phyloP scores from a whole-genome alignment of 2,329 filamentous ascomycete species.

The Capronia epimyces region DNA sequence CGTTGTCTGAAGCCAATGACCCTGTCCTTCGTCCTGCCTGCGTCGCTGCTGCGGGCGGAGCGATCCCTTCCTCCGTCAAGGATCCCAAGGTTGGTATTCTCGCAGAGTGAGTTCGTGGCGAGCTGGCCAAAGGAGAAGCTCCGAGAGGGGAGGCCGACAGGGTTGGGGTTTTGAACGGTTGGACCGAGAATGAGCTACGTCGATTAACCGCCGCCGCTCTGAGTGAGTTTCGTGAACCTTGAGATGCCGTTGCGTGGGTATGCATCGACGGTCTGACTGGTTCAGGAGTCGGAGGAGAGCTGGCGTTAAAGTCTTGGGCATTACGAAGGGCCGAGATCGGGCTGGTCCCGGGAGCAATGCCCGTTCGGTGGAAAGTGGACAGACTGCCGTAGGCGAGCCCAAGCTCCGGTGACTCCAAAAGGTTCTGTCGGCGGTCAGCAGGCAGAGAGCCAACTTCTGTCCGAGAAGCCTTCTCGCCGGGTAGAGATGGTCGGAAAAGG shows the following conservation, averaged over 20 bases:
- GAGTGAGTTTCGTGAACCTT: constrained; percentile 47
- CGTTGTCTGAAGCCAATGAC: constrained; percentile 57
- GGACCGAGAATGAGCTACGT: constrained; percentile 80
- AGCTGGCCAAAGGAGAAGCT: constrained; percentile 46
- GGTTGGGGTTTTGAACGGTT: constrained; percentile 93
- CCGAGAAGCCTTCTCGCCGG: constrained; percentile 43
- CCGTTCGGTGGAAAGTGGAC: constrained; percentile 79
- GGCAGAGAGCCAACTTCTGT: constrained; percentile 65
- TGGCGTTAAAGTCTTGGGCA: constrained; percentile 51
- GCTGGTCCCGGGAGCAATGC: constrained; percentile 69
- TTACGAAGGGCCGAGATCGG: constrained; percentile 77
- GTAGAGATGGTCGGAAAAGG: constrained; percentile 74
- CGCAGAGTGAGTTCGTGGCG: constrained; percentile 47
- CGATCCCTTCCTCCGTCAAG: constrained; percentile 39
- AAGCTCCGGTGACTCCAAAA: constrained; percentile 51
- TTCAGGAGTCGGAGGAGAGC: constrained; percentile 46
- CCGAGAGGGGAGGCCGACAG: constrained; percentile 79
- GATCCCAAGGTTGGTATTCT: constrained; percentile 36
- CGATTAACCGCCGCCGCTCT: constrained; percentile 51
- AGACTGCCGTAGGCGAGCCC: constrained; percentile 83
- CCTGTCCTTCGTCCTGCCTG: constrained; percentile 35
- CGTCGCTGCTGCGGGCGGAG: constrained; percentile 36
- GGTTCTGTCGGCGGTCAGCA: constrained; percentile 47
- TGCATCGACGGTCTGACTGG: constrained; percentile 46
- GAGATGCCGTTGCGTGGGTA: constrained; percentile 38